Base-by-base conservation (phyloP, 805 yeast species). In the Myxozyma mucilagina region DNA sequence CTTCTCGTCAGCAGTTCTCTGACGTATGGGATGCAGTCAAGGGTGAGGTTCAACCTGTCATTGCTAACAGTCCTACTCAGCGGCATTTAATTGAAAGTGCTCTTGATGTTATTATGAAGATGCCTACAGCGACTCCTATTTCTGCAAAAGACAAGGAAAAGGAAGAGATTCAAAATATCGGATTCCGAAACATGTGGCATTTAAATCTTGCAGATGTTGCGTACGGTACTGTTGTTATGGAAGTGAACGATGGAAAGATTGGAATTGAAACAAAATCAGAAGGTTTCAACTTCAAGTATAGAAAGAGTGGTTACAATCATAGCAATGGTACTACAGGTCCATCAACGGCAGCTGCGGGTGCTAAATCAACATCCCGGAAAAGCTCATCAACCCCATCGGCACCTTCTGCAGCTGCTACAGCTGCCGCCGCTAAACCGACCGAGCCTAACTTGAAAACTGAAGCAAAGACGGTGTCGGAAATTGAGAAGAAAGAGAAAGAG, bases 111-210 rank as follows among this genome's bases (percentile, higher is more conserved):
- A 83, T 86, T 70, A 89, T 86, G 68, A 80, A 81, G 63, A 85
- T 73, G 73, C 76, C 76, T 16, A 44, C 59, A 8, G 51, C 55
- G 9, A 57, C 62, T 6, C 45, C 69, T 76, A 56, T 80, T 75
- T 65, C 78, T 79, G 35, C 75, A 73, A 49, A 75, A 80, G n/a
- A 68, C 74, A 29, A 75, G 81, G 70, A 78, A 76, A 60, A 83
- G 58, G 85, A 85, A 70, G 90, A 87, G 68, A 74, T 80, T 43
- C 83, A 85, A 66, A 83, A 84, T 70, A 77, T 82, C 14, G 84
- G 90, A 0, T 87, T 85, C 73, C 86, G 85, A 69, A 85, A 85
- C 68, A 78, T 86, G 59, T 88, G 96, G 96, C 90, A 88, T 72
- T 85, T 85, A 72, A 87, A 87, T 68, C 75, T 88, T 48, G 83